Base-by-base conservation (phyloP, 352 stramenopile species). In the Phytophthora colocasiae region DNA sequence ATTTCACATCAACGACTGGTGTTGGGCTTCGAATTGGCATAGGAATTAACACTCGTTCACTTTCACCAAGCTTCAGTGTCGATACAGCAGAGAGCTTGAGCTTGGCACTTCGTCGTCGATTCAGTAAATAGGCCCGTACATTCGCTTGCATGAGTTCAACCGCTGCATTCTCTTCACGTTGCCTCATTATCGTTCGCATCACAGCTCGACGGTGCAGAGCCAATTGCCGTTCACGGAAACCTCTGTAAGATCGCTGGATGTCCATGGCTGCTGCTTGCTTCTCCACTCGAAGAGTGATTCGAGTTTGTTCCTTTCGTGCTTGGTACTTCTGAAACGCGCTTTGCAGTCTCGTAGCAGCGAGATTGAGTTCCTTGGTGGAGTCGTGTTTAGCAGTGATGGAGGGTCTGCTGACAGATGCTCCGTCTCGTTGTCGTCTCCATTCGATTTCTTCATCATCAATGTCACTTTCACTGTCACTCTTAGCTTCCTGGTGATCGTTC, bases 181-280 rank as follows among this genome's bases (percentile, higher is more conserved):
- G 69, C 26, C 69, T 61, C 26, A 81, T 29, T 36, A 90, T 86
- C 6, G 73, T 79, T 31, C 81, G 66, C 51, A 82, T 64, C 15
- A 93, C 71, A 1, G 85, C 85, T 6, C 81, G 77, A 14, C 79
- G 81, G 39, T 93, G 85, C 12, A 87, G 49, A 10, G 66, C 56
- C 7, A 75, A 54, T 69, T 85, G 72, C 2, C 81, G 80, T 8
- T 85, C 75, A 5, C 66, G 62, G 36, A 90, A 93, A 0, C 81
- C 82, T 26, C 82, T 81, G 48, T 84, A 93, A 6, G 76, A 89
- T 0, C 81, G 73, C 56, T 91, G 85, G 40, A 93, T 93, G 27
- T 89, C 73, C 36, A 85, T 56, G 10, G 76, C 85, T 7, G 85
- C 85, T 15, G 73, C 66, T 6, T 80, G 66, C 15, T 89, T 88